Evolutionary conservation across 208 protist genomes (phyloP).

Genomic region (Polymyxa betae): DNA sequence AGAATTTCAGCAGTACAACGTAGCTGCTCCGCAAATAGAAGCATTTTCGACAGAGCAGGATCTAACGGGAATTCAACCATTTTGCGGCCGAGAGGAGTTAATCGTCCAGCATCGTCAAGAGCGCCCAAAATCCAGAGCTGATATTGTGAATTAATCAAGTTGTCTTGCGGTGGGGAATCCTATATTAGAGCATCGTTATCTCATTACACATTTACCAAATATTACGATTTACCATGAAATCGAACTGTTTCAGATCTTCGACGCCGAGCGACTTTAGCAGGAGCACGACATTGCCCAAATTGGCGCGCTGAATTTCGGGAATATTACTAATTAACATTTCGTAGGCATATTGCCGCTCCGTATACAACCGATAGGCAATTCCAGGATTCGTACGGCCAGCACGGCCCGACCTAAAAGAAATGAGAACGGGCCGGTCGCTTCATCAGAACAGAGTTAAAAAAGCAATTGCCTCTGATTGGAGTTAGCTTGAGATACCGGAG

Average conservation of each 20-base stretch:
- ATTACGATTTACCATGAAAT: conserved; percentile 94
- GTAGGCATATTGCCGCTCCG: conserved; percentile 75
- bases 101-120: conserved; percentile 85
- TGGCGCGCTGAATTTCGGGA: conserved; percentile 85
- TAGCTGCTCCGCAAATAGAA: conserved; percentile 78
- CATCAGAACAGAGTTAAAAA: background rate
- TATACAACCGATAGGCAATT: conserved; percentile 90
- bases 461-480: conserved; percentile 89
- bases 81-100: conserved; percentile 90
- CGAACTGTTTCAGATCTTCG: conserved; percentile 91
- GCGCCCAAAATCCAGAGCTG: conserved; percentile 97
- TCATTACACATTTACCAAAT: background rate
- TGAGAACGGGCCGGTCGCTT: no score
- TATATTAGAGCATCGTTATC: no score
- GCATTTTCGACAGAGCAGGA: conserved; percentile 91
- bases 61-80: conserved; percentile 98
- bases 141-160: conserved; percentile 89
- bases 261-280: conserved; percentile 82
- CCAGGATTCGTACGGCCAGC: conserved; percentile 94
- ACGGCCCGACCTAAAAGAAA: conserved; percentile 73
- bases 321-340: conserved; percentile 83
- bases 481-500: conserved; percentile 92
- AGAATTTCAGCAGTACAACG: conserved; percentile 80
- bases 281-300: conserved; percentile 87
- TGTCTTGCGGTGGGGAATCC: conserved; percentile 80